Evolutionary conservation across 73 alveolate species (phyloP), one percentile per base, ranked within the genome.

Genomic region (Halteria grandinella): DNA sequence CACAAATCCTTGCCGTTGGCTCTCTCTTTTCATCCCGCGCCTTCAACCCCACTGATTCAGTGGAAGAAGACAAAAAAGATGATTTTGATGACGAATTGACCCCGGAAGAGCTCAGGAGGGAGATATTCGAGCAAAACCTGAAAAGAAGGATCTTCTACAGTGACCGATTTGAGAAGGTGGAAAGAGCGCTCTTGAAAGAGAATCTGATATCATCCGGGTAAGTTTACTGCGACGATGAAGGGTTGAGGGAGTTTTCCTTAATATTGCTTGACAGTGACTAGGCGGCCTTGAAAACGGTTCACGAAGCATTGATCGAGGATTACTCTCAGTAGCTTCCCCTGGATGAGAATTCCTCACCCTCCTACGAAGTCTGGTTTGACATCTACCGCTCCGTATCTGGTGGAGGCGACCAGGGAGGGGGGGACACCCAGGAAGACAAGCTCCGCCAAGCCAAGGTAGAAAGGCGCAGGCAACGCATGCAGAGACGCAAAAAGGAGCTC

Each of bases 361-460:
- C n/a, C n/a, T 73, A 71, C 18, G 72, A 71, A n/a, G 11, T 71
- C 43, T 71, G 85, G 85, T 71, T 71, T 71, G 85, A 71, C 8
- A 71, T 71, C 12, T 71, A 71, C 60, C 18, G 66, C 10, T 15
- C 51, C 14, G 53, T 71, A 11, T 21, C 75, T 52, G 23, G 41
- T 17, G 15, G 62, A 32, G 27, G 74, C 31, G 51, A 5, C 14
- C 15, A 20, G 41, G 28, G 40, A 39, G 78, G 3, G 23, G 7
- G 60, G 41, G 28, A 36, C 31, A 4, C 36, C 12, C 48, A 62
- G 41, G 45, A 7, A 40, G n/a, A 36, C 17, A 21, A 39, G 57
- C n/a, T n/a, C n/a, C n/a, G n/a, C n/a, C n/a, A n/a, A n/a, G n/a
- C n/a, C n/a, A n/a, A n/a, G 27, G 40, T 39, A 4, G 78, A 41